phyloP scores from a whole-genome alignment of 139 green algal genomes.

The Coelastrella sp. region DNA sequence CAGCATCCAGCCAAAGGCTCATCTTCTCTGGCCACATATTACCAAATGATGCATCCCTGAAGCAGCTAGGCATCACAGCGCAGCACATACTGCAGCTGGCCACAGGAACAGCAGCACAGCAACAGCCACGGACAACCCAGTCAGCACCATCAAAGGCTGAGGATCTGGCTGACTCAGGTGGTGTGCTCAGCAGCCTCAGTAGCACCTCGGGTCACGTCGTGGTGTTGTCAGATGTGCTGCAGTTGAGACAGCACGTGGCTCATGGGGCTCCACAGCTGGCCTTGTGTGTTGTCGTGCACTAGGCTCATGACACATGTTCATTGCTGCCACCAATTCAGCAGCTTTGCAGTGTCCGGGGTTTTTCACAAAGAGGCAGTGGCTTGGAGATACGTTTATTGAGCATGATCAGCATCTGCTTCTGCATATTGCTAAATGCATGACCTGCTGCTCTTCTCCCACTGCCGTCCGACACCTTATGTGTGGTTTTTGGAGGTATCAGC shows the following conservation, averaged over 20 bases:
- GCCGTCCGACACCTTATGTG: no score
- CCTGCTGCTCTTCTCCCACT: no score
- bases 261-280: conserved; percentile 7
- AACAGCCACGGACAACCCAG: no score
- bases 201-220: background rate
- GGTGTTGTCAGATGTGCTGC: background rate
- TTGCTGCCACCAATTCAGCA: no score
- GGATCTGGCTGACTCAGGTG: background rate
- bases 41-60: background rate
- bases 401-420: background rate
- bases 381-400: background rate
- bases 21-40: background rate
- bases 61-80: background rate
- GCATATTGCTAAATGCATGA: no score
- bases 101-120: background rate
- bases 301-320: background rate
- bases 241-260: conserved; percentile 9
- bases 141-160: no score
- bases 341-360: background rate
- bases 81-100: background rate
- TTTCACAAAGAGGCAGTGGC: background rate
- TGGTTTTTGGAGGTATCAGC: no score
- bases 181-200: background rate
- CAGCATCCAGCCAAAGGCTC: background rate
- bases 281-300: background rate